Evolutionary conservation across 441 rosid genomes (phyloP).

Genomic region (Monsonia emarginata): DNA sequence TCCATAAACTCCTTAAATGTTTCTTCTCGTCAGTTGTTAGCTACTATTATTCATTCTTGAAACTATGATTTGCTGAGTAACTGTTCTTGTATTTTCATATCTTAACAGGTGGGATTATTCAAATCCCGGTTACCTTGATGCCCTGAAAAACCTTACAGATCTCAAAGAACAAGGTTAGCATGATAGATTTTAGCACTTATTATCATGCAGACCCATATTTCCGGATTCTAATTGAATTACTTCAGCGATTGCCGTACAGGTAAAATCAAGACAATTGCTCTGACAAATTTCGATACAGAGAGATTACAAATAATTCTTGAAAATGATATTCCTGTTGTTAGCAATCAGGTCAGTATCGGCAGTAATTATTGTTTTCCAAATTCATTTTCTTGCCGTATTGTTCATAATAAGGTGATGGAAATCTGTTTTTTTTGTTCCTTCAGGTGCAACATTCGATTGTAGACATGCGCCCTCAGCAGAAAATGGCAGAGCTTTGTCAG

Average conservation of each 20-base stretch:
- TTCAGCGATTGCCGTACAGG: conserved; percentile 42
- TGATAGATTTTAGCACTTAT: conserved; percentile 11
- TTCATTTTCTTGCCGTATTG: neutral
- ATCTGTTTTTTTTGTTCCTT: conserved; percentile 15
- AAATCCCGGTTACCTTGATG: conserved; percentile 79
- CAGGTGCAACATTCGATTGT: conserved; percentile 93
- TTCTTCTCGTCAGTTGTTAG: neutral
- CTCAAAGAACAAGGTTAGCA: conserved; percentile 69
- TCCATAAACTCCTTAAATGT: neutral
- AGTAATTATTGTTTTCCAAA: neutral
- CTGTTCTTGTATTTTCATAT: conserved; percentile 4
- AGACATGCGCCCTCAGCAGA: conserved; percentile 91
- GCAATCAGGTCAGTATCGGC: conserved; percentile 61
- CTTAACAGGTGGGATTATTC: conserved; percentile 87
- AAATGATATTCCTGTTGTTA: conserved; percentile 76
- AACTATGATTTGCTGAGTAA: neutral
- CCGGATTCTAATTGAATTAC: conserved; percentile 23
- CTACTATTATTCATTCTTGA: conserved; percentile 2
- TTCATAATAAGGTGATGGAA: conserved; percentile 11
- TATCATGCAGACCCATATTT: conserved; percentile 15
- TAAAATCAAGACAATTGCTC: conserved; percentile 78
- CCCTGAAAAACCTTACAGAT: conserved; percentile 76
- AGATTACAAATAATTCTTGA: conserved; percentile 69
- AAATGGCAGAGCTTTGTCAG: conserved; percentile 87
- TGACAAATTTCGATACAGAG: conserved; percentile 85